Base-by-base conservation (phyloP, 169 alveolate genomes). In the Eimeria praecox region DNA sequence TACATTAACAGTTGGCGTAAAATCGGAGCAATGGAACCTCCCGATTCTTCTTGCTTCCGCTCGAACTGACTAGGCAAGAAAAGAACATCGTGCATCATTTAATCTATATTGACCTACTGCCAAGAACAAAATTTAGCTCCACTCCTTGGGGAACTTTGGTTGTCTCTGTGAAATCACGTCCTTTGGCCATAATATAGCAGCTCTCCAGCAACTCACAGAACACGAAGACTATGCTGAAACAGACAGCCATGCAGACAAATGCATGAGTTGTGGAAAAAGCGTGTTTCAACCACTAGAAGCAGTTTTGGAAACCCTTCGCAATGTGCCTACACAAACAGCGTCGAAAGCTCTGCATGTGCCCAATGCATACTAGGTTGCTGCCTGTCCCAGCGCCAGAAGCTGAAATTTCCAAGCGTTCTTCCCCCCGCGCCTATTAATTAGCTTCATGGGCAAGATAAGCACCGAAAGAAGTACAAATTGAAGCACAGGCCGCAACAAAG, bases 371-470 rank as follows among this genome's bases (percentile, higher is more conserved):
- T 87, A 62, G 24, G 93, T 87, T n/a, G 42, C 93, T 24, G 93
- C 93, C 82, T 87, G 93, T 2, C 93, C 93, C n/a, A 87, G 66
- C 16, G 66, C 93, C 14, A 87, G 66, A 38, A 87, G 56, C 40
- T 87, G 78, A 54, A 87, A 87, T 38, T 87, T 87, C 93, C 93
- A 87, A 16, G 82, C 93, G 16, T 87, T 56, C 20, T 49, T 87
- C 4, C 82, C 93, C 22, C 93, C 93, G 24, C 93, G 93, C n/a
- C 66, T 59, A 10, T 56, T 66, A 62, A 87, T 87, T 38, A 38
- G 52, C 66, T 62, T 87, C 93, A 87, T 87, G 64, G 93, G 93
- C 80, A 87, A 38, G 20, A 87, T 42, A 10, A 87, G 82, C 5
- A 83, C 93, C 56, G 49, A 46, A 3, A 87, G 82, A 40, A 87